Evolutionary conservation across 305 asterid species (phyloP).

Genomic region (Solanum aculeatissimum): DNA sequence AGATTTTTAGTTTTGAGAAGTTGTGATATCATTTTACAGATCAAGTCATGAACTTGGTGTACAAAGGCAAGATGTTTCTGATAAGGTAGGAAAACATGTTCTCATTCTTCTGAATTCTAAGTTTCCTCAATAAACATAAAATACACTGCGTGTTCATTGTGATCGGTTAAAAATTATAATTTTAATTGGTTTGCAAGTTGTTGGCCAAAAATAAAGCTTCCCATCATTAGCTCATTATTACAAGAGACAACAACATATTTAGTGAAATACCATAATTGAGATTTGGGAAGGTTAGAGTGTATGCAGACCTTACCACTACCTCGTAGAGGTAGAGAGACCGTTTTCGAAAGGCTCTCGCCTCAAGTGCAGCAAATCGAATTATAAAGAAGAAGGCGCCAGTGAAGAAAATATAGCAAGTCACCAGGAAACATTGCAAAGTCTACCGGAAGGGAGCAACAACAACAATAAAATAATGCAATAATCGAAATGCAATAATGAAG

Average conservation of each 20-base stretch:
- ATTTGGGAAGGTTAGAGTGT: too few relatives aligned
- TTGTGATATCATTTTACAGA: neutral
- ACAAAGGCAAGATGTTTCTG: neutral
- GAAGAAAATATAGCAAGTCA: too few relatives aligned
- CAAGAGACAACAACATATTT: neutral
- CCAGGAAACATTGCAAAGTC: too few relatives aligned
- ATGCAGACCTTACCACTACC: too few relatives aligned
- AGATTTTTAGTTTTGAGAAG: neutral
- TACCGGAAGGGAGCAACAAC: too few relatives aligned
- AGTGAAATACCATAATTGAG: too few relatives aligned
- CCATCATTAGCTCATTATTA: neutral
- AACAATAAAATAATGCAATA: too few relatives aligned
- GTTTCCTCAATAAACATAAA: neutral
- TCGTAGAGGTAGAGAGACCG: too few relatives aligned
- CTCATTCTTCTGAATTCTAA: neutral
- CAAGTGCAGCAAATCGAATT: too few relatives aligned
- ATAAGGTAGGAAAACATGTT: neutral
- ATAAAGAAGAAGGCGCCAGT: too few relatives aligned
- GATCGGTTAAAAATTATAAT: neutral
- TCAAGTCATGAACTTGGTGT: neutral
- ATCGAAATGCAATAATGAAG: too few relatives aligned
- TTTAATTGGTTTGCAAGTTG: neutral
- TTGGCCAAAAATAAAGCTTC: neutral
- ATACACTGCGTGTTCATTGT: neutral
- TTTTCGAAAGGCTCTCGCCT: too few relatives aligned